Evolutionary conservation across 148 eudicot species (phyloP), one percentile per base, ranked within the genome.

Genomic region (Talinum fruticosum): DNA sequence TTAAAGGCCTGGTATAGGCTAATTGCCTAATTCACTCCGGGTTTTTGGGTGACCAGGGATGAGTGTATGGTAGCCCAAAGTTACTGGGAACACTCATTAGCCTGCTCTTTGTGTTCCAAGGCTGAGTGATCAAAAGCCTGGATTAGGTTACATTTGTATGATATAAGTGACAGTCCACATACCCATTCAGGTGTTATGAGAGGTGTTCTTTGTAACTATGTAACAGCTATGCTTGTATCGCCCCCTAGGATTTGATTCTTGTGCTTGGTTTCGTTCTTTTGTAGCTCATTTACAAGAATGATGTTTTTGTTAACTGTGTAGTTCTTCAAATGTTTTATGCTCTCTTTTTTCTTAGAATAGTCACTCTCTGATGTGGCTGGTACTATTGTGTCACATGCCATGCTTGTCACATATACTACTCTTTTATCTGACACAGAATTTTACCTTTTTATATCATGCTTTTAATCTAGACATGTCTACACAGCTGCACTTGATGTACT

Each of bases 401-500:
- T 18, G 35, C 5, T 66, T 37, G 62, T 54, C 34, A 6, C 75
- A 53, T 69, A 45, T 74, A 38, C 44, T n/a, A 65, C 51, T n/a
- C n/a, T 19, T 45, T 12, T 72, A 35, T 73, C 73, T 82, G 71
- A 59, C 66, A 37, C 32, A 18, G 21, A 73, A 44, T 13, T 68
- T 69, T 73, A 8, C 68, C 26, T 57, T 72, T 53, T 36, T 77
- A 69, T 59, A 77, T 76, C 80, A 80, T 66, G 72, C 66, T 76
- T 70, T 66, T 68, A 79, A 74, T 72, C 77, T 80, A 94, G 97
- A 85, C 79, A 87, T 82, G 85, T 94, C 69, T 92, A 92, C 82
- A 94, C 98, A 57, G 86, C 98, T 83, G 98, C 98, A 69, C 93
- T 94, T 71, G 89, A 88, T 87, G 93, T 82, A 67, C 92, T 94